Conservation (phyloP, 1,139 yeast species). For the Candida anutae region DNA sequence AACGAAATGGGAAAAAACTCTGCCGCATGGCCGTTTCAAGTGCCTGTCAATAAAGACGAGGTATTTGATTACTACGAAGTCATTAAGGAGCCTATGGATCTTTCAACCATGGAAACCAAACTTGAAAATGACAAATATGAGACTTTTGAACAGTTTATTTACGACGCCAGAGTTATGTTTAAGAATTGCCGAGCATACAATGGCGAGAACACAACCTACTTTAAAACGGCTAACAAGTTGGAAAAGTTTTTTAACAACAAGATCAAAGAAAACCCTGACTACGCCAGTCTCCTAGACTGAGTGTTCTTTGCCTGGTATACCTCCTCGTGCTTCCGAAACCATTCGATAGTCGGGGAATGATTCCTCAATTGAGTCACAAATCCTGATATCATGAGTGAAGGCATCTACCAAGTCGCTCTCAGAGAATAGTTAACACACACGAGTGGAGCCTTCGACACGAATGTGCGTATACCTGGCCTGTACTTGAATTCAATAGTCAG, state of each 20-base stretch:
- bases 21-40: conserved; percentile 97
- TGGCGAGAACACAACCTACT: conserved; percentile 84
- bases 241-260: conserved; percentile 81
- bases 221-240: conserved; percentile 81
- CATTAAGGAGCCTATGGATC: conserved; percentile 98
- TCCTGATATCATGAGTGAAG: too few relatives aligned
- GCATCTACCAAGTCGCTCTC: too few relatives aligned
- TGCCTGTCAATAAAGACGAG: conserved; percentile 87
- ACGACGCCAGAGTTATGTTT: conserved; percentile 80
- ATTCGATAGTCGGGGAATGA: too few relatives aligned
- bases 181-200: conserved; percentile 87
- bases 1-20: conserved; percentile 91
- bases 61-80: conserved; percentile 96
- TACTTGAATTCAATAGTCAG: too few relatives aligned
- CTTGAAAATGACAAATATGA: conserved; percentile 89
- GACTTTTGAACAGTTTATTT: conserved; percentile 82
- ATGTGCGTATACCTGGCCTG: too few relatives aligned
- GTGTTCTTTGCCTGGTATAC: neutral
- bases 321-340: too few relatives aligned
- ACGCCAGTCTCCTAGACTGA: conserved; percentile 35
- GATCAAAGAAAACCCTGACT: conserved; percentile 77
- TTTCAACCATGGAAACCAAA: conserved; percentile 90
- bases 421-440: too few relatives aligned
- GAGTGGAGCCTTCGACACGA: too few relatives aligned
- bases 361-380: too few relatives aligned